These are phyloP conservation scores for Neurospora hispaniola DNA, from an alignment of 495 filamentous ascomycete species.

Conservation along the genomic window DNA sequence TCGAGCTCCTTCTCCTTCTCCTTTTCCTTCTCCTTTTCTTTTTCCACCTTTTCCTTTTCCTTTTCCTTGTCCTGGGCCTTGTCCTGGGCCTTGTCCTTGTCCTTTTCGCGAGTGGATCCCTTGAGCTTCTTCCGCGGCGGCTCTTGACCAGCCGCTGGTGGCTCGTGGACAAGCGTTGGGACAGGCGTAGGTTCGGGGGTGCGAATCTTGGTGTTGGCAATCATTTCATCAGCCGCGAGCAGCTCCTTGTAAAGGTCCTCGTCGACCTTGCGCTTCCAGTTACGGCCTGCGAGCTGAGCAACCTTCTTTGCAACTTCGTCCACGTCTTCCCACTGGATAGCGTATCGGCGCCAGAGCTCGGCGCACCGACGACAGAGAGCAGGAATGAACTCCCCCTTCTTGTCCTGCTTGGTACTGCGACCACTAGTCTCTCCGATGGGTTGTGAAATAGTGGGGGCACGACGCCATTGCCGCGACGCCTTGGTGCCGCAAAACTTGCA, in stretches of 20 bases:
- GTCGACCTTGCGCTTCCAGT: slow-evolving; percentile 79
- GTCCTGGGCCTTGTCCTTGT: slow-evolving; percentile 50
- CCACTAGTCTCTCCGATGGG: slow-evolving; percentile 54
- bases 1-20: slow-evolving; percentile 33
- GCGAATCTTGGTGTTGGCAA: slow-evolving; percentile 31
- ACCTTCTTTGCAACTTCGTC: slow-evolving; percentile 91
- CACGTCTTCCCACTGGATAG: slow-evolving; percentile 89
- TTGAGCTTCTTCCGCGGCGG: slow-evolving; percentile 50
- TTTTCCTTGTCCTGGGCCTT: slow-evolving; percentile 51
- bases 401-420: slow-evolving; percentile 57
- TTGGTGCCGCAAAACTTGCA: slow-evolving; percentile 89
- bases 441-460: slow-evolving; percentile 72
- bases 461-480: slow-evolving; percentile 78
- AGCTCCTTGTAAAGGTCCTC: slow-evolving; percentile 86
- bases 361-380: slow-evolving; percentile 87
- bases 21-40: slow-evolving; percentile 14
- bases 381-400: slow-evolving; percentile 62
- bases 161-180: slow-evolving; percentile 1
- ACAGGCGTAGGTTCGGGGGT: slow-evolving; percentile 34
- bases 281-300: slow-evolving; percentile 66
- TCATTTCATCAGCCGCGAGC: slow-evolving; percentile 38
- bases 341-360: slow-evolving; percentile 86
- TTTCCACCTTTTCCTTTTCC: slow-evolving; percentile 28
- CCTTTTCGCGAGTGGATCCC: slow-evolving; percentile 6
- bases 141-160: slow-evolving; percentile 14